phyloP scores from a whole-genome alignment of 495 filamentous ascomycete species.

The Bathelium albidoporum region DNA sequence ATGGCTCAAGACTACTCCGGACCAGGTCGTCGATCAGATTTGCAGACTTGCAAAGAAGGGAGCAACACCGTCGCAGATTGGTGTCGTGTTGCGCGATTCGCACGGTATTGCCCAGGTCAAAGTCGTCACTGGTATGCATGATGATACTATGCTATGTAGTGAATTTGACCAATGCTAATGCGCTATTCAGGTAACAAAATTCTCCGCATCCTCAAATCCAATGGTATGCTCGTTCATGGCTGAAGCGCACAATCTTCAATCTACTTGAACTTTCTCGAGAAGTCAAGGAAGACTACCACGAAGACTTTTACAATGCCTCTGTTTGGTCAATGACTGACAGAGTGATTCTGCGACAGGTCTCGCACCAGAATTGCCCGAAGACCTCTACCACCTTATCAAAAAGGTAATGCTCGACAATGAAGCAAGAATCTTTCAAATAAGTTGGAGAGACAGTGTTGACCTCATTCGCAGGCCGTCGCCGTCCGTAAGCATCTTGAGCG shows the following conservation, averaged over 20 bases:
- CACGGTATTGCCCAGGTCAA: slow-evolving; percentile 97
- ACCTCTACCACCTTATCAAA: slow-evolving; percentile 98
- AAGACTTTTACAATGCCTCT: slow-evolving; percentile 56
- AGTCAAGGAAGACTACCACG: not conserved
- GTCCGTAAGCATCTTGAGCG: slow-evolving; percentile 99
- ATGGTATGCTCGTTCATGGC: slow-evolving; percentile 52
- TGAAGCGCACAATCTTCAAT: slow-evolving; percentile 22
- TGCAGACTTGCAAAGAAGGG: slow-evolving; percentile 97
- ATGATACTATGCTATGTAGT: not conserved
- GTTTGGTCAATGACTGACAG: slow-evolving; percentile 95
- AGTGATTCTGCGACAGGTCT: slow-evolving; percentile 83
- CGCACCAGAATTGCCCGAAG: slow-evolving; percentile 93
- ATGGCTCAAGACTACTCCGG: slow-evolving; percentile 86
- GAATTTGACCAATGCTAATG: not conserved
- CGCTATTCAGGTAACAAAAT: slow-evolving; percentile 85
- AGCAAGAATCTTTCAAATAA: not conserved
- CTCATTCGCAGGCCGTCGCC: slow-evolving; percentile 62
- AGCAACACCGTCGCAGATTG: slow-evolving; percentile 94
- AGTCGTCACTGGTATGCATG: slow-evolving; percentile 77
- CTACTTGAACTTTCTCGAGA: slow-evolving; percentile 20
- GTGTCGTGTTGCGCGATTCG: slow-evolving; percentile 92
- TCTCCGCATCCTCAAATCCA: slow-evolving; percentile 92
- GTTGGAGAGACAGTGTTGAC: not conserved
- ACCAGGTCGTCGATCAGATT: slow-evolving; percentile 95
- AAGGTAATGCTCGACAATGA: slow-evolving; percentile 50